Conservation (phyloP, 441 rosid genomes). For the Eutrema salsugineum region DNA sequence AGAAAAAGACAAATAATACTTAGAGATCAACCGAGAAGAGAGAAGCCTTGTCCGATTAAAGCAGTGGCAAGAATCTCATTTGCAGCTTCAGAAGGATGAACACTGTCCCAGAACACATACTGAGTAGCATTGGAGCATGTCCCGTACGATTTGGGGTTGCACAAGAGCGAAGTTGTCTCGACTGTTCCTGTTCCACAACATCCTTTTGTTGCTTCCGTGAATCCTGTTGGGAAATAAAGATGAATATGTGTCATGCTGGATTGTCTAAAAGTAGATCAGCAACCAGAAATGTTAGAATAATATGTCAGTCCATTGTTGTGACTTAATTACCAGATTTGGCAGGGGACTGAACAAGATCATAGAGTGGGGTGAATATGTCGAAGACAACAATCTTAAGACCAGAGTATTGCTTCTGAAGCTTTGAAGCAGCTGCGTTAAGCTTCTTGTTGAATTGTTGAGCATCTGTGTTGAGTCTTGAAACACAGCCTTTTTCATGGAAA, state of each 20-base stretch:
- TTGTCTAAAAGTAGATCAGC: neutral
- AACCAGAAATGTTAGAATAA: neutral
- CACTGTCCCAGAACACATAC: constrained; percentile 90
- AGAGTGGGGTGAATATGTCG: constrained; percentile 71
- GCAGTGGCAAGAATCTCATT: constrained; percentile 76
- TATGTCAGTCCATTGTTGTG: neutral
- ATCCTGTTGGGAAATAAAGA: constrained; percentile 41
- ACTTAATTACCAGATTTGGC: constrained; percentile 55
- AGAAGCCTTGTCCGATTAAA: constrained; percentile 53
- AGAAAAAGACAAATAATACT: neutral
- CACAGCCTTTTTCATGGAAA: constrained; percentile 58
- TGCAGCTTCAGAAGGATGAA: constrained; percentile 90
- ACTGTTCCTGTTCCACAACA: constrained; percentile 88
- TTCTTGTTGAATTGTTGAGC: constrained; percentile 77
- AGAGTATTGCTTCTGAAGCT: constrained; percentile 63
- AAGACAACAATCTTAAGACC: constrained; percentile 71
- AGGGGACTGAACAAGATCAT: constrained; percentile 59
- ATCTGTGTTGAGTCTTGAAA: constrained; percentile 54
- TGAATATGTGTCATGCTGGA: neutral
- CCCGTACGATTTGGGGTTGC: constrained; percentile 69
- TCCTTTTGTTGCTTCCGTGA: constrained; percentile 74
- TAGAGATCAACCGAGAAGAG: constrained; percentile 44
- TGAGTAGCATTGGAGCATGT: constrained; percentile 83
- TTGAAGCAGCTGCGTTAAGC: constrained; percentile 49
- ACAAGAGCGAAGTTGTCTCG: constrained; percentile 67